Conservation (phyloP, 768 basidiomycete genomes). For the Rhizopogon rudus region DNA sequence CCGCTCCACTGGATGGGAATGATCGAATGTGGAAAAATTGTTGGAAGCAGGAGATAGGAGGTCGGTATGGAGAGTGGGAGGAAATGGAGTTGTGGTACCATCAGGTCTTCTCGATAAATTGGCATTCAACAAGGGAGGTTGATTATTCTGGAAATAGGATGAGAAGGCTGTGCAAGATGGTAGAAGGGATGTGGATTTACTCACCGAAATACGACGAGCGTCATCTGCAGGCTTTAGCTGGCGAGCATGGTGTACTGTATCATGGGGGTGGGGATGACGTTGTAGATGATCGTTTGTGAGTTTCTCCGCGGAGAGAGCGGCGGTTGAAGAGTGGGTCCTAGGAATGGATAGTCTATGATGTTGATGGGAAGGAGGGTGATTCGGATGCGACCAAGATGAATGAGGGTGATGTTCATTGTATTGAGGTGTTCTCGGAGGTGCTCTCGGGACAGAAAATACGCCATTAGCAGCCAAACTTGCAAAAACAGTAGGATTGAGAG, state of each 20-base stretch:
- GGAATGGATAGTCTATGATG: slow-evolving; percentile 22
- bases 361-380: slow-evolving; percentile 18
- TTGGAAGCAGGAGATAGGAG: slow-evolving; percentile 14
- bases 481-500: slow-evolving; percentile 57
- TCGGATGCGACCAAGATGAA: slow-evolving; percentile 21
- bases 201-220: slow-evolving; percentile 12
- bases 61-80: slow-evolving; percentile 9
- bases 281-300: slow-evolving; percentile 13
- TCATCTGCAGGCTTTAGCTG: slow-evolving; percentile 9
- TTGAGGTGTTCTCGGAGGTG: slow-evolving; percentile 2
- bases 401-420: slow-evolving; percentile 16
- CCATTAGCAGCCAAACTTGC: slow-evolving; percentile 59
- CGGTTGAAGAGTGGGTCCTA: slow-evolving; percentile 26
- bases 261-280: slow-evolving; percentile 7
- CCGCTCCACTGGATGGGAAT: slow-evolving; percentile 37
- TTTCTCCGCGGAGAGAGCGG: slow-evolving; percentile 10
- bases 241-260: slow-evolving; percentile 1
- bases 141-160: slow-evolving; percentile 10
- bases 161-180: not conserved
- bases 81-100: slow-evolving; percentile 5
- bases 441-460: slow-evolving; percentile 37
- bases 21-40: slow-evolving; percentile 20
- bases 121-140: slow-evolving; percentile 14
- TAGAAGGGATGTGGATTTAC: not conserved
- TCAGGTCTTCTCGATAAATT: slow-evolving; percentile 10